Evolutionary conservation across 2,329 filamentous ascomycete species (phyloP), one percentile per base, ranked within the genome.

Genomic region (Diaporthe eres): DNA sequence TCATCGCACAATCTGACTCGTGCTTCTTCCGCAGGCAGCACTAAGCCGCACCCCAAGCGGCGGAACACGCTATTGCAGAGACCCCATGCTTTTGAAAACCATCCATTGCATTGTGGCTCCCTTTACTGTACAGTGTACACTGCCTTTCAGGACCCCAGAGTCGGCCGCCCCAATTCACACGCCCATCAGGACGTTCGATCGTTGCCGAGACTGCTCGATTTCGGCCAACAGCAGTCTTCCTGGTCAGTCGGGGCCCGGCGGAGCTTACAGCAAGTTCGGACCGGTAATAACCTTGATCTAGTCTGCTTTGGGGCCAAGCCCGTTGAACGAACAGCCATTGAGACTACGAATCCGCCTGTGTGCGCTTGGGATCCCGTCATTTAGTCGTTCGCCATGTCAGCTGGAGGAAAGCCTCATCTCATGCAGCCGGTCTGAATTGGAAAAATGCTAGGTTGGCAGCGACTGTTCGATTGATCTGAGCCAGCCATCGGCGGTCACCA

Each of bases 381-480:
- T 25, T 70, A 55, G 34, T 42, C 34, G 22, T 70, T 28, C 34
- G 17, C 65, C 65, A 55, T 70, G 65, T 70, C 65, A 70, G 65
- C 65, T 55, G 34, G 34, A 55, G 49, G 15, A 28, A 55, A 55
- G 65, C 65, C 65, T 42, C 65, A 19, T 55, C 65, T 70, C 65
- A 70, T 70, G 65, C 65, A 55, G 37, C 65, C 17, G 65, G 65
- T 70, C 65, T 70, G 65, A 70, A 42, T 10, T 42, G 65, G 65
- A 51, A 25, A 53, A 55, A 19, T 22, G 39, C 22, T 19, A 60
- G 70, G 44, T 63, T 61, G 47, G 57, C n/a, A 39, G 25, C 25
- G 47, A 31, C n/a, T 28, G 57, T 47, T 44, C 31, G 44, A 22
- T 63, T 58, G 44, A 72, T 28, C 44, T 72, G 55, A 44, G 4